Conservation (phyloP, 2,329 filamentous ascomycete genomes). For the Verticillium tricorpus region DNA sequence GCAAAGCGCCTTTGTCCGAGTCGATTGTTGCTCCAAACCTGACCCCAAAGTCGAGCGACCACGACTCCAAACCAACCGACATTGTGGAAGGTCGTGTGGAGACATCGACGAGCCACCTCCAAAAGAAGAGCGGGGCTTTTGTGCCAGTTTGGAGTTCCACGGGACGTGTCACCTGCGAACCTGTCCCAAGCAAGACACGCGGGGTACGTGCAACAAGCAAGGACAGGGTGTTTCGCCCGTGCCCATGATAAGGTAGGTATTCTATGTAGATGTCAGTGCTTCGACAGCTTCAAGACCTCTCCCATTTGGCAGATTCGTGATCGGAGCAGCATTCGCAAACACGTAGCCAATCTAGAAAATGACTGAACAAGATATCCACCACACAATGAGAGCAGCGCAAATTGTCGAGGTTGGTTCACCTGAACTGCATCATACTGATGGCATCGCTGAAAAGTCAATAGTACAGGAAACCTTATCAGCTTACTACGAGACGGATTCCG, state of each 20-base stretch:
- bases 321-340: too few relatives aligned
- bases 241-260: too few relatives aligned
- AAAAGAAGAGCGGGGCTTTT: neutral
- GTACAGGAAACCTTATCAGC: constrained; percentile 23
- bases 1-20: neutral
- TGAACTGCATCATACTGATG: too few relatives aligned
- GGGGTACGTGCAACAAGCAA: too few relatives aligned
- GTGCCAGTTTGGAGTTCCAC: neutral
- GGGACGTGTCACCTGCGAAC: too few relatives aligned
- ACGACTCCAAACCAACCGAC: neutral
- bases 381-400: constrained; percentile 14
- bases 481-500: constrained; percentile 16
- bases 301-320: too few relatives aligned
- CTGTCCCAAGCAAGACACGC: too few relatives aligned
- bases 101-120: neutral
- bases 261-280: too few relatives aligned
- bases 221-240: too few relatives aligned
- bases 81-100: neutral
- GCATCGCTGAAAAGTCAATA: constrained; percentile 6
- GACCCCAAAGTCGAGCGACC: neutral
- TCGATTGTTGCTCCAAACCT: neutral
- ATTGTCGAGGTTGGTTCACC: constrained; percentile 10
- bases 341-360: neutral
- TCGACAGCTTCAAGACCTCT: too few relatives aligned
- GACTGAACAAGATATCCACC: neutral